phyloP scores from a whole-genome alignment of 768 basidiomycete species.

The Infundibulicybe gibba region DNA sequence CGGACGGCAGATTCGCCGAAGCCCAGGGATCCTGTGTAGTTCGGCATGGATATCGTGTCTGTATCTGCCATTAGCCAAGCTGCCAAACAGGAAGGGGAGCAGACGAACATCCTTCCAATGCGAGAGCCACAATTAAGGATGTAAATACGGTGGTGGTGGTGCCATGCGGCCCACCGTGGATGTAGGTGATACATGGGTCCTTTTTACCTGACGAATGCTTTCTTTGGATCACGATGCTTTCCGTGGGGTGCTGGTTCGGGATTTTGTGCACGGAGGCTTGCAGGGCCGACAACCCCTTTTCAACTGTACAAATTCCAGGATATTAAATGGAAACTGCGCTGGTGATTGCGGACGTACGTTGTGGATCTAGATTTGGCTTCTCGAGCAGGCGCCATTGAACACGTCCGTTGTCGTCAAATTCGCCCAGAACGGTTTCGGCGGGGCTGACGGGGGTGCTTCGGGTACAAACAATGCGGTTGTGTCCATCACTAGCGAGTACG shows the following conservation, averaged over 20 bases:
- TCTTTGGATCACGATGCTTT: slow-evolving; percentile 48
- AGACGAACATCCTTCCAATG: slow-evolving; percentile 58
- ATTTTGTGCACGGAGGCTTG: slow-evolving; percentile 42
- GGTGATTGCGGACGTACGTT: slow-evolving; percentile 29
- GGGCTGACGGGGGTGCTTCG: slow-evolving; percentile 47
- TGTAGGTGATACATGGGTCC: slow-evolving; percentile 45
- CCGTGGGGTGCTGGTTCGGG: slow-evolving; percentile 43
- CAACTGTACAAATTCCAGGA: slow-evolving; percentile 28
- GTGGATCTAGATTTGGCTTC: slow-evolving; percentile 31
- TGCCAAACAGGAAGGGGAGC: neutral
- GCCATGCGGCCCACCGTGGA: slow-evolving; percentile 66
- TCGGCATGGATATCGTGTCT: slow-evolving; percentile 60
- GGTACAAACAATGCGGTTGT: slow-evolving; percentile 37
- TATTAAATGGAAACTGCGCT: neutral
- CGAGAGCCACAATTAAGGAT: slow-evolving; percentile 38
- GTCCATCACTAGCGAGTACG: slow-evolving; percentile 46
- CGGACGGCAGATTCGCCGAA: slow-evolving; percentile 61
- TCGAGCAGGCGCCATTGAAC: slow-evolving; percentile 39
- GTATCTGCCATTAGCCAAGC: neutral
- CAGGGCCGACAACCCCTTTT: slow-evolving; percentile 35
- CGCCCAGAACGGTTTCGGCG: slow-evolving; percentile 46
- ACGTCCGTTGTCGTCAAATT: slow-evolving; percentile 19
- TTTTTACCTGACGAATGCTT: slow-evolving; percentile 9
- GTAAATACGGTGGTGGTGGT: slow-evolving; percentile 44
- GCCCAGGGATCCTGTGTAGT: slow-evolving; percentile 68